phyloP scores from a whole-genome alignment of 2,329 filamentous ascomycete genomes.

The Fusarium nanum region DNA sequence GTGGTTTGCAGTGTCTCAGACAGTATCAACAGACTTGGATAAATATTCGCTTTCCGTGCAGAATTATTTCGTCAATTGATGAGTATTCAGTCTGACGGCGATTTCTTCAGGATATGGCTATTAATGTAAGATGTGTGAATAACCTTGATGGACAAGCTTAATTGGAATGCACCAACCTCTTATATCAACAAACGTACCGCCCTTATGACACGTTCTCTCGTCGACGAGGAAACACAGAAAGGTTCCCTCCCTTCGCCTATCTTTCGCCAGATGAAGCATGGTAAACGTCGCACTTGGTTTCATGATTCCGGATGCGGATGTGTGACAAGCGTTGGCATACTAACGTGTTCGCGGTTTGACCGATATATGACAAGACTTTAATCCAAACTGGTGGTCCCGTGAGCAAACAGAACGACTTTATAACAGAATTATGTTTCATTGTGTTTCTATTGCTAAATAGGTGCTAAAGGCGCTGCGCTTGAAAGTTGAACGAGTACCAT shows the following conservation, averaged over 20 bases:
- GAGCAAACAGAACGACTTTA: background rate
- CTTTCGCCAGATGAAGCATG: conserved; percentile 34
- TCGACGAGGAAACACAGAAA: conserved; percentile 6
- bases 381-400: background rate
- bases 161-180: background rate
- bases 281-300: conserved; percentile 5
- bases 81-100: too few species aligned
- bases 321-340: background rate
- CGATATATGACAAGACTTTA: background rate
- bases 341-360: background rate
- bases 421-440: background rate
- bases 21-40: background rate
- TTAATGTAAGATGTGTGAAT: background rate
- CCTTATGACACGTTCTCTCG: background rate
- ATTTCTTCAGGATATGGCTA: too few species aligned
- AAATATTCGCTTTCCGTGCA: too few species aligned
- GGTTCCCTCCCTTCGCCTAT: conserved; percentile 5
- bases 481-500: too few species aligned
- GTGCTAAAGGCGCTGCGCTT: too few species aligned
- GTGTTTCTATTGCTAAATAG: background rate
- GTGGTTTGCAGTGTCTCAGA: background rate
- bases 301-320: conserved; percentile 28
- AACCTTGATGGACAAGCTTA: background rate
- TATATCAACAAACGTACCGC: background rate
- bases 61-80: background rate